Evolutionary conservation across 768 basidiomycete genomes (phyloP), one percentile per base, ranked within the genome.

Genomic region (Chalciporus piperatus): DNA sequence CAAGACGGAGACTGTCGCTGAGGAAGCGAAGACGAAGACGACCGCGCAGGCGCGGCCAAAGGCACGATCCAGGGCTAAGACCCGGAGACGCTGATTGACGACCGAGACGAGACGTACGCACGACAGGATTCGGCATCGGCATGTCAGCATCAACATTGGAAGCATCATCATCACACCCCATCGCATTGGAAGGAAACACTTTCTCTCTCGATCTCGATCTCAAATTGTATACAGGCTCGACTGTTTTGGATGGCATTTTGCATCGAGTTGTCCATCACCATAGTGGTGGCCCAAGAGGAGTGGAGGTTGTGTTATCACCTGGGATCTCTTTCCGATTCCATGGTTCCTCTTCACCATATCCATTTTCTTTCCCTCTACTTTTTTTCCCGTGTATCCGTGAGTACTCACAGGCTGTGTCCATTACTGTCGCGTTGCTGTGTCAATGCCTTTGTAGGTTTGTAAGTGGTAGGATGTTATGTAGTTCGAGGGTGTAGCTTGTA

Each of bases 21-120:
- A 61, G 19, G 59, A 56, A 28, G 14, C 39, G 6, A 65, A 57
- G 43, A 62, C 50, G 47, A 58, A 47, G 47, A 40, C 19, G 46
- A 48, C 58, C 58, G 57, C 48, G 61, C 66, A 52, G 51, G 57
- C 66, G 40, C 68, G 66, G 48, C 61, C 63, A 33, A 68, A 68
- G 57, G 66, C 66, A 47, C 63, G 66, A 45, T 63, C 66, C 27
- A 59, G 66, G 43, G 54, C 60, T 43, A 70, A 45, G 57, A 37
- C 55, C 38, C 63, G 66, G 48, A 63, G 66, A 56, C 66, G 68
- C 47, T 67, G 66, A 66, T 48, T 32, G 56, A 42, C 28, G 45
- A 40, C 33, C 37, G 32, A 48, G 45, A 52, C 33, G 32, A 48
- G 43, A 52, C 44, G 50, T 49, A 52, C 45, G 6, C 30, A 52